phyloP scores from a whole-genome alignment of 495 filamentous ascomycete genomes.

The Trichocladium antarcticum region DNA sequence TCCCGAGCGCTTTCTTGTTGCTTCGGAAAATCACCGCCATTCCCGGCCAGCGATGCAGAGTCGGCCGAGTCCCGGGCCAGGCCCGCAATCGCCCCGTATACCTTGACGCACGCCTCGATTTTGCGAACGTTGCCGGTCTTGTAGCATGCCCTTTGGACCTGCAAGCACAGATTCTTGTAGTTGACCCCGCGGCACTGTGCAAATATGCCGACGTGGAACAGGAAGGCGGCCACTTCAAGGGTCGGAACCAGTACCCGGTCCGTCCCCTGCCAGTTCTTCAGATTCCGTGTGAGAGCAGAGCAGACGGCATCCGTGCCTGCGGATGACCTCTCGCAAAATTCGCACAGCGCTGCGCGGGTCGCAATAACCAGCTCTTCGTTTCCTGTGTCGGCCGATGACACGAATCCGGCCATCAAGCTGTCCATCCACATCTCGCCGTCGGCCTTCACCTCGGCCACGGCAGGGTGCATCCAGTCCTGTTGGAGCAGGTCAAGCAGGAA shows the following conservation, averaged over 20 bases:
- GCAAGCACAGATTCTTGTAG: conserved; percentile 49
- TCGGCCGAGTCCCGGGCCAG: conserved; percentile 1
- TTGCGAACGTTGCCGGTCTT: conserved; percentile 69
- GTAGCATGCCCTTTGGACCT: conserved; percentile 67
- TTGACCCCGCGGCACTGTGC: conserved; percentile 15
- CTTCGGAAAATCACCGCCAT: conserved; percentile 8
- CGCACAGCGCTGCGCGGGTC: conserved; percentile 57
- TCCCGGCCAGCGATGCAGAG: conserved; percentile 1
- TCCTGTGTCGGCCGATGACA: conserved; percentile 73
- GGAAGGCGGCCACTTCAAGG: conserved; percentile 62
- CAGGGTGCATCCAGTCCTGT: conserved; percentile 19
- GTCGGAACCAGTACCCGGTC: conserved; percentile 66
- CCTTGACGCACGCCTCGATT: conserved; percentile 62
- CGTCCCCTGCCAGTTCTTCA: conserved; percentile 33
- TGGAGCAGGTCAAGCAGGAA: conserved; percentile 37
- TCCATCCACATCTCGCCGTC: conserved; percentile 28
- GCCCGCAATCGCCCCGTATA: conserved; percentile 56
- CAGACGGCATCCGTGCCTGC: conserved; percentile 25
- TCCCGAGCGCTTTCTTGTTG: conserved; percentile 26
- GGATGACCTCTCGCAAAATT: conserved; percentile 31
- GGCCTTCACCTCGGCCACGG: conserved; percentile 10
- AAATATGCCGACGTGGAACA: conserved; percentile 51
- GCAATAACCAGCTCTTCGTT: conserved; percentile 70
- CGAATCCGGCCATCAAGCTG: conserved; percentile 57
- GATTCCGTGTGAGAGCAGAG: conserved; percentile 26